Base-by-base conservation (phyloP, 352 stramenopile species). In the Phytophthora aleatoria region DNA sequence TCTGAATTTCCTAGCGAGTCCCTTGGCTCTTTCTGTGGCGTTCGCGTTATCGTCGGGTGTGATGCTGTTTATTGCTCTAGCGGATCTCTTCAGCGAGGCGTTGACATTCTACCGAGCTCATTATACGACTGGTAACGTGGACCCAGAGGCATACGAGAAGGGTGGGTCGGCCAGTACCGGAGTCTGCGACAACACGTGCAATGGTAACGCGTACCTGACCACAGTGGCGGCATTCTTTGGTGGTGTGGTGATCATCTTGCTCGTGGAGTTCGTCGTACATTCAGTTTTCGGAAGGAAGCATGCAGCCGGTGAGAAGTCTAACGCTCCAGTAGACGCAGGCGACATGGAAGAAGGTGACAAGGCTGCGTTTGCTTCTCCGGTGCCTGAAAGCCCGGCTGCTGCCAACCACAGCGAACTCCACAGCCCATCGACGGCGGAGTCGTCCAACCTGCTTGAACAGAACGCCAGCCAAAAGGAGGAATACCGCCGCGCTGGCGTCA, bases 401-500 rank as follows among this genome's bases (percentile, higher is more conserved):
- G 38, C 11, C 6, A 45, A 61, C 10, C 51, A 61, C 6, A 35
- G 28, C 13, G 60, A 64, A 16, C 50, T 74, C 4, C 31, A 59
- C 9, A 74, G 56, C 35, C 61, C 67, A 15, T 28, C 26, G 26
- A 68, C 61, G 0, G 53, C 58, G 24, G 67, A 75, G 53, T 61
- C 50, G 13, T 67, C 56, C 10, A 71, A 71, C 30, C 47, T 69
- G 13, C 47, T 69, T 10, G 61, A 69, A 39, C 42, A 61, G 16
- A 52, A 43, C 11, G 36, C 35, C 11, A 15, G 13, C n/a, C 54
- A 61, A 16, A 84, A 89, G 60, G 57, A 79, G 8, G 70, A 85
- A 27, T 89, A 95, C 50, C 77, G 88, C 26, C 79, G 82, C 16
- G 92, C 96, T 54, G 95, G 95, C 54, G 71, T 98, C 4, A 87